Evolutionary conservation across 805 yeast genomes (phyloP).

Genomic region (Kurtzmaniella cleridarum): DNA sequence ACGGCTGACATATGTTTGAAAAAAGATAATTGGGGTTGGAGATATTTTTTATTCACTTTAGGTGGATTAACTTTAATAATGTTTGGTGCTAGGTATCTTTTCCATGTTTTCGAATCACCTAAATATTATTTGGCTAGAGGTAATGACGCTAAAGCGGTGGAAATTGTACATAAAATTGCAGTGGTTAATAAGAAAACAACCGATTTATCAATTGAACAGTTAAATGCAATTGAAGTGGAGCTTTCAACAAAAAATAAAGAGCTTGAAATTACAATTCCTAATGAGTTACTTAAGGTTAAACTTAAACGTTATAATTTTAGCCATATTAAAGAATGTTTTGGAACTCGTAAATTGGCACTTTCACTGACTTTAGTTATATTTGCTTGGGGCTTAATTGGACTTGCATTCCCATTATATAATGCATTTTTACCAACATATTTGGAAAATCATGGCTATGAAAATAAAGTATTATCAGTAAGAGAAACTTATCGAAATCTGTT

Average conservation of each 20-base stretch:
- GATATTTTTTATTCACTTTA: conserved; percentile 49
- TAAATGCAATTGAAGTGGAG: conserved; percentile 34
- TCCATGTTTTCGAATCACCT: conserved; percentile 50
- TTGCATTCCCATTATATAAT: conserved; percentile 52
- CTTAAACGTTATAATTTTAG: conserved; percentile 20
- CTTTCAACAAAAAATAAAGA: neutral
- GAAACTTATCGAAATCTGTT: conserved; percentile 28
- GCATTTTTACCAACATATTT: conserved; percentile 51
- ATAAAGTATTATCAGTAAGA: conserved; percentile 22
- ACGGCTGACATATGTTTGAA: conserved; percentile 36
- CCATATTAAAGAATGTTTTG: conserved; percentile 45
- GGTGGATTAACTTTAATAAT: conserved; percentile 45
- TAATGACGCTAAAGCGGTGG: conserved; percentile 45
- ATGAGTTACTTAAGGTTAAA: conserved; percentile 20
- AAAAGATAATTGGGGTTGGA: conserved; percentile 54
- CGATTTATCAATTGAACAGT: conserved; percentile 42
- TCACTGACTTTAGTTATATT: conserved; percentile 36
- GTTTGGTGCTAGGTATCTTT: conserved; percentile 30
- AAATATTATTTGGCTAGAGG: conserved; percentile 49
- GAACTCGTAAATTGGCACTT: conserved; percentile 37
- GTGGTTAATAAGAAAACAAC: conserved; percentile 36
- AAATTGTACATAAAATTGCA: conserved; percentile 40
- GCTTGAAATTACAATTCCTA: conserved; percentile 8
- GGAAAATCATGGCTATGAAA: conserved; percentile 33
- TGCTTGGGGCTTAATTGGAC: conserved; percentile 55